Evolutionary conservation across 2,329 filamentous ascomycete species (phyloP), one percentile per base, ranked within the genome.

Genomic region (Hypoxylon sp.): DNA sequence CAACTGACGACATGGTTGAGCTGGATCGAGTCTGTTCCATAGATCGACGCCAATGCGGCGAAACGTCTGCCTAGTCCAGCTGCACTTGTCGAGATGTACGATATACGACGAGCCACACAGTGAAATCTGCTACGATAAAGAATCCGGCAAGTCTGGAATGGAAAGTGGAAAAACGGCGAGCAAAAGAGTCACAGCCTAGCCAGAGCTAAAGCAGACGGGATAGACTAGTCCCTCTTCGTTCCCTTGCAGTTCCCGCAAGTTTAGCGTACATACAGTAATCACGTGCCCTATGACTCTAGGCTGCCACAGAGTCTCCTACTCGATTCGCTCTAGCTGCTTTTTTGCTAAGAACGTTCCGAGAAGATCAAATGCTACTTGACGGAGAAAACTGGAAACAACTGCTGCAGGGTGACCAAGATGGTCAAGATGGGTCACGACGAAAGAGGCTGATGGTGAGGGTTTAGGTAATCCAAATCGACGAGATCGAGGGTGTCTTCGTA

Each of bases 11-110:
- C 35, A 55, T 11, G 11, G n/a, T n/a, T 17, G 20, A 33, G 15
- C 13, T 21, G n/a, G 31, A 52, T 24, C 13, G 35, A 45, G 59
- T 62, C 59, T 59, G n/a, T n/a, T n/a, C n/a, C n/a, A n/a, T n/a
- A 58, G 59, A 62, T 55, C 55, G 26, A 52, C 42, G 26, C 29
- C 29, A 26, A 21, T 35, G n/a, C n/a, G n/a, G n/a, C n/a, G n/a
- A n/a, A n/a, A n/a, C n/a, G n/a, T n/a, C 37, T 49, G 27, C n/a
- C 26, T 49, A 47, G 27, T 31, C 43, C 51, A 56, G 43, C 27
- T 56, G 48, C 35, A 18, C 24, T 41, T 46, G 29, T 47, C n/a
- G 23, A 13, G 9, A 53, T 26, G 33, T 46, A 48, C 41, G 40
- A 51, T 20, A 50, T 45, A 37, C 46, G 29, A 31, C 29, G 9